Evolutionary conservation across 169 alveolate species (phyloP).

Genomic region (Blepharisma undulans): DNA sequence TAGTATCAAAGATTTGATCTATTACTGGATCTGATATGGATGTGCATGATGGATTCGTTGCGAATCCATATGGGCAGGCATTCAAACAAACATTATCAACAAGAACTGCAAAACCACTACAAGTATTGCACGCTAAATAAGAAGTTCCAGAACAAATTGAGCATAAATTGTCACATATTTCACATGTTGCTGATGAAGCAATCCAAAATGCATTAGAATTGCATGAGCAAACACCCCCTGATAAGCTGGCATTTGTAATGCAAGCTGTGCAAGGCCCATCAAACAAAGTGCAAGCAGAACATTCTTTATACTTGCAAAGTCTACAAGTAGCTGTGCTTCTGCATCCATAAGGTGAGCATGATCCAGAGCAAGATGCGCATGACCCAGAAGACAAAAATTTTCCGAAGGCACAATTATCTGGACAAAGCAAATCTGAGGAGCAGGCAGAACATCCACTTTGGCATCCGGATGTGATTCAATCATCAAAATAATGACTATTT

Average conservation of each 20-base stretch:
- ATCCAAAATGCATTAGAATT: background rate
- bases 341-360: background rate
- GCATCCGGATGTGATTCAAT: background rate
- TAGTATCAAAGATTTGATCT: background rate
- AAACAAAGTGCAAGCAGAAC: background rate
- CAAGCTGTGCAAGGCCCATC: background rate
- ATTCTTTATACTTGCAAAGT: background rate
- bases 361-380: background rate
- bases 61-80: slow-evolving; percentile 1
- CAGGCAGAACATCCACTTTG: background rate
- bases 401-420: background rate
- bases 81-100: background rate
- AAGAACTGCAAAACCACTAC: background rate
- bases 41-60: background rate
- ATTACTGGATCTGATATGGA: too few relatives aligned
- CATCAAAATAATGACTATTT: background rate
- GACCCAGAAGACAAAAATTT: background rate
- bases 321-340: background rate
- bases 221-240: background rate
- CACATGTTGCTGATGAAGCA: background rate
- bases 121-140: background rate
- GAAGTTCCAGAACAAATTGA: background rate
- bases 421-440: background rate
- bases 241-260: background rate
- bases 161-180: background rate